Base-by-base conservation (phyloP, 441 rosid species). In the Brassica balearica region DNA sequence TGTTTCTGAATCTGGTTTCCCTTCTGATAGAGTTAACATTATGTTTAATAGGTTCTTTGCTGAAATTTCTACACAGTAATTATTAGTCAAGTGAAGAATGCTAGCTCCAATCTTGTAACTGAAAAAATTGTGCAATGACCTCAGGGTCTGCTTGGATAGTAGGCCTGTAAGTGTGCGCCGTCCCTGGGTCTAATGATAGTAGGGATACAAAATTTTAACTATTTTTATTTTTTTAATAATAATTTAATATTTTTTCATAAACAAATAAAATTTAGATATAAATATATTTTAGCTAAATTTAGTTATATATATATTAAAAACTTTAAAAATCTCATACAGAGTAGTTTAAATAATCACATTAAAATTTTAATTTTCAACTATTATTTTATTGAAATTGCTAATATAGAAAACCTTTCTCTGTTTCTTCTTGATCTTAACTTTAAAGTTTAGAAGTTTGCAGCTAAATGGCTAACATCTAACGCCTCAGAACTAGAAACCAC, bases 41-140 rank as follows among this genome's bases (percentile, higher is more conserved):
- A 51, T 14, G 58, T 14, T 51, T 51, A 51, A 51, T 51, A 51
- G 15, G 56, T 51, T 51, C 56, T 51, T 14, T 51, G 56, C 56
- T 51, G 56, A 51, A 46, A 11, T 46, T 46, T 51, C 15, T 51
- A 14, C 19, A 11, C 12, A 46, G 53, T 46, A 48, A 12, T 48
- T 48, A 12, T 48, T 12, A 4, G 17, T 12, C n/a, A 46, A n/a
- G 6, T 48, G 55, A 48, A 48, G 56, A 46, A 48, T 48, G 17
- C n/a, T 48, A 48, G 56, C 56, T n/a, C 56, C 56, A 48, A 48
- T 48, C 56, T 48, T 48, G 56, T 48, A 48, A n/a, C 56, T 48
- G 56, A n/a, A n/a, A 48, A 48, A n/a, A 48, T 4, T n/a, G 17
- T n/a, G 14, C 56, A 48, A 48, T 48, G 56, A 48, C 19, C 43